A percentile compares a stretch with the other conserved stretches of the same genome.
Conservation (phyloP, 2,329 filamentous ascomycete genomes). For the Thielaviopsis musarum region DNA sequence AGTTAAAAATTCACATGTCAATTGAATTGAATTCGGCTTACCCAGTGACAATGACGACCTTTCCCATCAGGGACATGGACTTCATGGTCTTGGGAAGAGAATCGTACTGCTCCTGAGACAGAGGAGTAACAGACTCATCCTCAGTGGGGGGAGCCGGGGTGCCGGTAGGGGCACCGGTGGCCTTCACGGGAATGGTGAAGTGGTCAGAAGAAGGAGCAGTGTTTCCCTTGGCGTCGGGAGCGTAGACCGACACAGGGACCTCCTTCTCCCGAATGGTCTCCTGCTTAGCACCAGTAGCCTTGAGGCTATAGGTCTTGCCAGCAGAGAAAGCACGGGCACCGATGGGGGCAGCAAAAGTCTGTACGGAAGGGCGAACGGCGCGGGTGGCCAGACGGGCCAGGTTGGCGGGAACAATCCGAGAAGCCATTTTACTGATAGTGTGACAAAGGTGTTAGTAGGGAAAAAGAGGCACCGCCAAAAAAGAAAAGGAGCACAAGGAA, state of each 20-base stretch:
- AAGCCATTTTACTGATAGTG: constrained; percentile 17
- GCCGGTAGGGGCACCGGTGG: constrained; percentile 26
- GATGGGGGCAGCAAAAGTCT: constrained; percentile 17
- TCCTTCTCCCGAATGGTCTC: constrained; percentile 40
- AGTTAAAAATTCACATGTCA: not conserved
- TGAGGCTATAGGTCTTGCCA: constrained; percentile 11
- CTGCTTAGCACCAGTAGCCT: constrained; percentile 22
- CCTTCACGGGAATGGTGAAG: constrained; percentile 36
- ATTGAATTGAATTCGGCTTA: constrained; percentile 22
- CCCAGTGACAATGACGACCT: constrained; percentile 58
- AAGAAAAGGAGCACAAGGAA: not conserved
- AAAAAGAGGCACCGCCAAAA: not conserved
- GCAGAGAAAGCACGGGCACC: constrained; percentile 9
- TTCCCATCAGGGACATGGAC: constrained; percentile 52
- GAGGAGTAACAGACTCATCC: constrained; percentile 31
- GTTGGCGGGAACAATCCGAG: constrained; percentile 17
- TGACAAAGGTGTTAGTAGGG: constrained; percentile 4
- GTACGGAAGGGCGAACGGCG: constrained; percentile 21
- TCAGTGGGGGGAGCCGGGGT: constrained; percentile 24
- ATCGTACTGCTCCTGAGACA: constrained; percentile 35
- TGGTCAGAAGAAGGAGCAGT: constrained; percentile 27
- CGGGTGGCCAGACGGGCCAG: constrained; percentile 16
- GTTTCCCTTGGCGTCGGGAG: constrained; percentile 28
- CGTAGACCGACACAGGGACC: constrained; percentile 39
- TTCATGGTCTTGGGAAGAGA: constrained; percentile 47